Conservation (phyloP, 768 basidiomycete genomes). For the Mycena galericulata region DNA sequence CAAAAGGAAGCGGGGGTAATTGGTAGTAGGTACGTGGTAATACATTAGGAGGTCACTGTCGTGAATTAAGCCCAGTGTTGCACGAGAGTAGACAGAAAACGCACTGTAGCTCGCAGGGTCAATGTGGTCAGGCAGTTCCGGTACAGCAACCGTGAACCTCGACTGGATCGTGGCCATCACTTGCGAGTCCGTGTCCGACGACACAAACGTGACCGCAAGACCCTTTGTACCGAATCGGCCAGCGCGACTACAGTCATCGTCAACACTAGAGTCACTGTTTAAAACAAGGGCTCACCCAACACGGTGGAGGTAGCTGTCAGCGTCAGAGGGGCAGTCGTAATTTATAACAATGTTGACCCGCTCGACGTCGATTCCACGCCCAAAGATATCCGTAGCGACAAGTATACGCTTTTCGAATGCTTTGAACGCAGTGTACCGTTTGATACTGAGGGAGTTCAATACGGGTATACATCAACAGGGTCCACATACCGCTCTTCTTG, state of each 20-base stretch:
- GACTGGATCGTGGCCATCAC: conserved; percentile 96
- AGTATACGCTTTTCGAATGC: conserved; percentile 99
- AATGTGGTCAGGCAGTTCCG: conserved; percentile 93
- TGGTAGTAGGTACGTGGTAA: conserved; percentile 25
- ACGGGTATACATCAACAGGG: not conserved
- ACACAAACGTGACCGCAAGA: conserved; percentile 96
- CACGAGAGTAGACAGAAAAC: conserved; percentile 50
- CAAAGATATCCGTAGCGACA: conserved; percentile 99
- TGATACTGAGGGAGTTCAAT: conserved; percentile 68
- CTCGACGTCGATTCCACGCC: conserved; percentile 99
- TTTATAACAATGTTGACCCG: conserved; percentile 99
- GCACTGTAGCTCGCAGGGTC: conserved; percentile 96
- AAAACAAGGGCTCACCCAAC: conserved; percentile 74
- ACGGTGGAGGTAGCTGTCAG: conserved; percentile 98
- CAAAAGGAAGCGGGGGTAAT: conserved; percentile 19
- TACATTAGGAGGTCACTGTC: conserved; percentile 63
- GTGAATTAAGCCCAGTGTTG: not conserved
- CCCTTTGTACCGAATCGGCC: conserved; percentile 99
- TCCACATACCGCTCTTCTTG: conserved; percentile 96
- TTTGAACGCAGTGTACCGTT: conserved; percentile 97
- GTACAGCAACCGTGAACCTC: conserved; percentile 96
- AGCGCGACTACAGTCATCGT: conserved; percentile 75
- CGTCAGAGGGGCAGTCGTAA: conserved; percentile 97
- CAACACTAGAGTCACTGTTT: not conserved
- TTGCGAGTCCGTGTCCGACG: conserved; percentile 91